Conservation (phyloP, 2,329 filamentous ascomycete species). For the Apiospora arundinis region DNA sequence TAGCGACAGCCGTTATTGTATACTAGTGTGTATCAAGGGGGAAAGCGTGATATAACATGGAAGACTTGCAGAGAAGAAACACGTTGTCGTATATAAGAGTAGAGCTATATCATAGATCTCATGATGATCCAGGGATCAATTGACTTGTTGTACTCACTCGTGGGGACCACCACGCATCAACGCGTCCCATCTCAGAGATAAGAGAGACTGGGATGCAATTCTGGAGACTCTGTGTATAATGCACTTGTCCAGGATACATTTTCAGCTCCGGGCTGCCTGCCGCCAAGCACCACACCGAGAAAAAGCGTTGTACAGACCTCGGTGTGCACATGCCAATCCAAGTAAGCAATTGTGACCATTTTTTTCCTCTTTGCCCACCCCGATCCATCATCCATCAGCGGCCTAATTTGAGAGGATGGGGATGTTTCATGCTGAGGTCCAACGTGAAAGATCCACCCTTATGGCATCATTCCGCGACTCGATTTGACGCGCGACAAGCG, state of each 20-base stretch:
- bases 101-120: not conserved
- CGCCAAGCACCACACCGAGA: not conserved
- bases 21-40: not conserved
- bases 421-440: slow-evolving; percentile 1
- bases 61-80: not conserved
- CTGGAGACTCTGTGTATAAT: too few relatives aligned
- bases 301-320: not conserved
- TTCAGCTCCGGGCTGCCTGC: too few relatives aligned
- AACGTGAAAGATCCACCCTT: not conserved
- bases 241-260: too few relatives aligned
- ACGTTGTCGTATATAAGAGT: not conserved
- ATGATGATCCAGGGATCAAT: not conserved
- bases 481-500: slow-evolving; percentile 7
- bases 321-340: not conserved
- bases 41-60: not conserved
- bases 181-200: too few relatives aligned
- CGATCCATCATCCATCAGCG: not conserved
- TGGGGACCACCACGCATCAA: too few relatives aligned
- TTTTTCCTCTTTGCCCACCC: not conserved
- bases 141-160: too few relatives aligned
- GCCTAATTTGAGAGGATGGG: not conserved
- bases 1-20: not conserved
- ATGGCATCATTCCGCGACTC: not conserved
- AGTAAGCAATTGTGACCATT: too few relatives aligned
- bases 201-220: too few relatives aligned